phyloP scores from a whole-genome alignment of 257 asterid genomes.

The Dorcoceras hygrometricum region DNA sequence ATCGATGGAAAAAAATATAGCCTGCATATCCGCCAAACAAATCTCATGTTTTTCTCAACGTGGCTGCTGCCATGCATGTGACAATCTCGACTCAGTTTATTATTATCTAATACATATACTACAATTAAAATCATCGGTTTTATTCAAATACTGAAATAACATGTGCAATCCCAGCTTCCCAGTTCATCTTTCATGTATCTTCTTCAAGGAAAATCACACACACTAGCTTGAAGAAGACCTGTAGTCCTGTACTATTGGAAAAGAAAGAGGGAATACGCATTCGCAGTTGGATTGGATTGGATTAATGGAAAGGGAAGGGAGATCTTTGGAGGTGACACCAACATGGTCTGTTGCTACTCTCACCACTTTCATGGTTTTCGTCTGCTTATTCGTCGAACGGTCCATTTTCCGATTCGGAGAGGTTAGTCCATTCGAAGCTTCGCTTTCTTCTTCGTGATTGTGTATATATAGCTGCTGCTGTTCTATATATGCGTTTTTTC shows the following conservation, averaged over 20 bases:
- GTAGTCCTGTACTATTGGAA: not conserved
- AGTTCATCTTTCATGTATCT: not conserved
- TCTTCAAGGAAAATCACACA: not conserved
- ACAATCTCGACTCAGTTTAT: not conserved
- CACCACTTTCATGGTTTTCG: slow-evolving; percentile 82
- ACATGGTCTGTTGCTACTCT: slow-evolving; percentile 97
- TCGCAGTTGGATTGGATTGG: no score
- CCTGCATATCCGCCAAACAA: not conserved
- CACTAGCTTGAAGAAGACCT: slow-evolving; percentile 9
- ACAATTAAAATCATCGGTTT: not conserved
- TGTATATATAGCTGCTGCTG: not conserved
- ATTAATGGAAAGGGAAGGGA: slow-evolving; percentile 50
- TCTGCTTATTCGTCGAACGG: slow-evolving; percentile 72
- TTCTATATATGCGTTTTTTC: not conserved
- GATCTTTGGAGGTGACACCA: slow-evolving; percentile 85
- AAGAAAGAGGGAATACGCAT: no score
- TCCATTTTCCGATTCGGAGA: slow-evolving; percentile 82
- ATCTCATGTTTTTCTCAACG: not conserved
- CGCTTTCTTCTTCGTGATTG: not conserved
- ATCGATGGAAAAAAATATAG: not conserved
- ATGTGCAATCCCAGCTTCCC: not conserved
- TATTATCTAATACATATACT: not conserved
- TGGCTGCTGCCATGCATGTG: not conserved
- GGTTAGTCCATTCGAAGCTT: slow-evolving; percentile 36
- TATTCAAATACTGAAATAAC: not conserved